Evolutionary conservation across 495 filamentous ascomycete genomes (phyloP), one percentile per base, ranked within the genome.

Genomic region (Astrothelium macrocarpum): DNA sequence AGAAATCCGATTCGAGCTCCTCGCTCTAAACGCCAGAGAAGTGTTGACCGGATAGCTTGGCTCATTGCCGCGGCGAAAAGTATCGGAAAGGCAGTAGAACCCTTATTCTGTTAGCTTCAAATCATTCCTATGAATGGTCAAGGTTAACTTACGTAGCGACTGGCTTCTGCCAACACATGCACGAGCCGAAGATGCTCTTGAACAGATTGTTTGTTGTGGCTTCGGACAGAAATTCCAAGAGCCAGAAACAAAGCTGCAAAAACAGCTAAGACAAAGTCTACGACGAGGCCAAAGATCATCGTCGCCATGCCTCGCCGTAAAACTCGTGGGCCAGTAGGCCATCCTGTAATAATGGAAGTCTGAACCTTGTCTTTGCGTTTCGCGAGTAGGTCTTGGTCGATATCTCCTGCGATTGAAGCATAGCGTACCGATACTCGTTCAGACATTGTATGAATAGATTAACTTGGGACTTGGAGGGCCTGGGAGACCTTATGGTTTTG

Each of bases 21-120:
- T n/a, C 59, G 61, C 56, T 68, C 67, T 11, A 68, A 59, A 32
- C 67, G 62, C 67, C 67, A 68, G 16, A 64, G 64, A 14, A 62
- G 60, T n/a, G 65, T 60, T 32, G 64, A 36, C 25, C 65, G 64
- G 53, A 68, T 62, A 16, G 64, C 64, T 31, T 61, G 60, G 12
- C 67, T 59, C 10, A 68, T 56, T 25, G 64, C 64, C 16, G 67
- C 67, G 9, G 64, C 64, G 39, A 68, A 64, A 16, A 68, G 49
- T 26, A 68, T 66, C 7, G 67, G 64, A 42, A 66, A 66, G 1
- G 65, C 31, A 20, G 64, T 68, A 0, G 67, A 64, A 18, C 67
- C 64, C 66, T 65, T 42, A 7, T 42, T 7, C 36, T 53, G 20
- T 1, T 20, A 34, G n/a, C 5, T 23, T 62, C 36, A n/a, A 45